Evolutionary conservation across 2,329 filamentous ascomycete species (phyloP), one percentile per base, ranked within the genome.

Genomic region (Karstenula rhodostoma): DNA sequence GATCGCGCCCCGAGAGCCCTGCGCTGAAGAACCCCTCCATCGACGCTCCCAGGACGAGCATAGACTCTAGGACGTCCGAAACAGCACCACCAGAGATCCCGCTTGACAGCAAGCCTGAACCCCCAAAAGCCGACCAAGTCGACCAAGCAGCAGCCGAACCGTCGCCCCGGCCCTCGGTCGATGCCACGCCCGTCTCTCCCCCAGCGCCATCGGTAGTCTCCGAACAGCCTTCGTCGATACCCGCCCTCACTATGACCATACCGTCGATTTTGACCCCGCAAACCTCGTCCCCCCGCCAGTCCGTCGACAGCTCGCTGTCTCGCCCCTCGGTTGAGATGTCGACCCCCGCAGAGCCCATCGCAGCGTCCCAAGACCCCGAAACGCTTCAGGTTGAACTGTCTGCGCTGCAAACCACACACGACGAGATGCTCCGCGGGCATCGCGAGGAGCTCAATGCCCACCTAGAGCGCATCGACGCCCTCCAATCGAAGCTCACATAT

Each of bases 401-500:
- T 6, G 78, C 82, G 46, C 75, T 87, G 62, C 81, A 81, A 70
- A 72, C 82, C 71, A 79, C 84, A 55, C 79, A 86, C 49, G 80
- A 83, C 50, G 78, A 80, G 32, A 82, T 82, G 0, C 81, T 87
- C 60, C 79, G 79, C 35, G 85, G 88, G 63, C 87, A 92, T 66
- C 90, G 94, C 59, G 92, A 95, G 68, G 95, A 98, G 74, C 85
- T 93, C 43, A 89, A 95, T 70, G 86, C 85, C 51, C 92, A 97
- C 64, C 85, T 94, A 7, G 95, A 99, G 78, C 89, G 91, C 37
- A 95, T 97, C 57, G 95, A 99, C 80, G 91, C 94, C 4, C 81
- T 99, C 1, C 92, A 98, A 76, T 88, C 93, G 7, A 98, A 99
- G 74, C 81, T 99, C 29, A 90, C 94, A 67, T 97, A 96, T 72